Evolutionary conservation across 2,329 filamentous ascomycete species (phyloP), one percentile per base, ranked within the genome.

Genomic region (Aureobasidium melanogenum): DNA sequence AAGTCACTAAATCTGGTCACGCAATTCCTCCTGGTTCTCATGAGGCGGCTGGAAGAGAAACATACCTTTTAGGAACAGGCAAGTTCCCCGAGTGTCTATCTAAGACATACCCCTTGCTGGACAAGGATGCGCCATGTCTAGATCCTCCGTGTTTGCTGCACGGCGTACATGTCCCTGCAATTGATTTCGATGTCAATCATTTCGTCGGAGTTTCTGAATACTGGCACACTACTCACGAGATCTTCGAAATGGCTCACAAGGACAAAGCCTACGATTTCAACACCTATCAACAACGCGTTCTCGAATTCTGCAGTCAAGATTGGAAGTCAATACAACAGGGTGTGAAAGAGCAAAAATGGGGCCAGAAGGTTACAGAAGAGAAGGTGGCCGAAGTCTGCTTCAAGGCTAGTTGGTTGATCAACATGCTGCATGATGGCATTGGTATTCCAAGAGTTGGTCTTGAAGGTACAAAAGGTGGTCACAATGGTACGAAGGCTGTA

Each of bases 171-270:
- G 91, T 94, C 1, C 94, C 94, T 1, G 89, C 91, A 3, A 97
- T 99, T 65, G 94, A 99, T 72, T 99, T 97, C 70, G 88, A 94
- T 64, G 87, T 97, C 38, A 99, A 99, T 69, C 95, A 97, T 72
- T 99, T 99, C 69, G 87, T 99, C 30, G 94, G 94, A 12, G 93
- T 99, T 3, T 97, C 93, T 0, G 94, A 99, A 71, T 99, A 96
- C 75, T 99, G 94, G 93, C 94, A 99, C 73, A 96, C 93, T 0
- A 99, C 94, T 0, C 94, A 99, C 68, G 91, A 94, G 60, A 87
- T 97, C 1, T 97, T 99, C 66, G 84, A 88, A 63, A 83, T 84
- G 78, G 85, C 85, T 4, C 85, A 89, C 65, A 87, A 89, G 66
- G 82, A 86, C 67, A 87, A 89, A 66, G 85, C 89, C 0, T 99